Percentiles rank a stretch among this genome's conserved stretches.
These are phyloP conservation scores for Medicago arabica DNA, from an alignment of 306 rosid genomes.

Conservation along the genomic window DNA sequence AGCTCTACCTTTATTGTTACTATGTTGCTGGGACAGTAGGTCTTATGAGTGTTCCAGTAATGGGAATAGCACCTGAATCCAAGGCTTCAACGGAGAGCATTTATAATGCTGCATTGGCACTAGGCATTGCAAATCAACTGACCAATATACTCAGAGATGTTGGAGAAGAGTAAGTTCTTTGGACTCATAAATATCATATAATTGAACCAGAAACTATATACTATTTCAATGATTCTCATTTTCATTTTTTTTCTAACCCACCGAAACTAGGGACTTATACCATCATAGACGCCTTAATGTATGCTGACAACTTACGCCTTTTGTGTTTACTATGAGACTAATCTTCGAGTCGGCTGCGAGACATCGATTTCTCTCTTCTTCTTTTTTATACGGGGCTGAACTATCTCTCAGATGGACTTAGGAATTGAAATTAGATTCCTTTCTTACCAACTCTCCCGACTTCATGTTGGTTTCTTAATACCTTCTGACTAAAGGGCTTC, in stretches of 20 bases:
- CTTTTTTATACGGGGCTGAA: no score
- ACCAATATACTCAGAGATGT: conserved; percentile 95
- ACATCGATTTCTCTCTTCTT: no score
- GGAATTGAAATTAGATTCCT: no score
- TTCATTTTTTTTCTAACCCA: not conserved
- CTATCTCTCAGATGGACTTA: no score
- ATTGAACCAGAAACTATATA: not conserved
- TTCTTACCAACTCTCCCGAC: no score
- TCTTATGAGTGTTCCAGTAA: conserved; percentile 96
- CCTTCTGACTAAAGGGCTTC: no score
- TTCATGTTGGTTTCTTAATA: no score
- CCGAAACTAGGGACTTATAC: not conserved
- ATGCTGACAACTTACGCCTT: not conserved
- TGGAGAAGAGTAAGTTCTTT: conserved; percentile 86
- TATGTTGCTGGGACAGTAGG: conserved; percentile 98
- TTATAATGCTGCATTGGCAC: conserved; percentile 90
- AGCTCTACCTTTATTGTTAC: conserved; percentile 90
- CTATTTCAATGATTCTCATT: no score
- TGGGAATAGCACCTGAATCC: conserved; percentile 83
- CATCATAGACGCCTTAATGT: no score
- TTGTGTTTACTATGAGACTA: no score
- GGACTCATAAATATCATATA: not conserved
- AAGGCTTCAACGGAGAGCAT: conserved; percentile 76
- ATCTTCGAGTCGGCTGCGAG: no score
- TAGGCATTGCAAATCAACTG: conserved; percentile 95